A percentile compares a stretch with the other conserved stretches of the same genome.
These are phyloP conservation scores for Aspergillus ochraceus DNA, from an alignment of 2,329 filamentous ascomycete species.

Conservation along the genomic window DNA sequence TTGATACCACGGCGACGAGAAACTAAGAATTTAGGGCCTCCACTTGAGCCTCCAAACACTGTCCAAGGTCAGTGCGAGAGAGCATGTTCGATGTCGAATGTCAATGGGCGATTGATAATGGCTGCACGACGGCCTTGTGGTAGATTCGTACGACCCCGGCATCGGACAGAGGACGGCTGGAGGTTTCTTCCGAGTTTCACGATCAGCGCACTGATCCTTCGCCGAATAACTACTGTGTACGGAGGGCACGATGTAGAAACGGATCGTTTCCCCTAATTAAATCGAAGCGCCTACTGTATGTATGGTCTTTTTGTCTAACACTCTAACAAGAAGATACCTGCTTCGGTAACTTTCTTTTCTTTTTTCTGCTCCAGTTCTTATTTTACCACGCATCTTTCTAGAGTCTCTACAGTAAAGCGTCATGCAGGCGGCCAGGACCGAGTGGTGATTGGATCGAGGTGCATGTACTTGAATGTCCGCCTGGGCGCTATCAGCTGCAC, in stretches of 20 bases:
- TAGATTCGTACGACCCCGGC: background rate
- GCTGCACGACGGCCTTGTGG: background rate
- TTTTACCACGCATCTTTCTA: slow-evolving; percentile 8
- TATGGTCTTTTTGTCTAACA: slow-evolving; percentile 1
- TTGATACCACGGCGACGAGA: slow-evolving; percentile 18
- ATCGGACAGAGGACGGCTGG: background rate
- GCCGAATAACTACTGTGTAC: background rate
- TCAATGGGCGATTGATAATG: background rate
- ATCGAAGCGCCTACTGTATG: slow-evolving; percentile 18
- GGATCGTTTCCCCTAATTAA: slow-evolving; percentile 1
- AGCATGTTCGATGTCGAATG: background rate
- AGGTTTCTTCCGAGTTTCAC: slow-evolving; percentile 13
- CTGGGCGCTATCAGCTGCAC: slow-evolving; percentile 28
- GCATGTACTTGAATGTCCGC: slow-evolving; percentile 19
- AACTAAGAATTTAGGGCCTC: slow-evolving; percentile 10
- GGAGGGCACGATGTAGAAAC: background rate
- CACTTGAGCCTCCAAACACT: slow-evolving; percentile 24
- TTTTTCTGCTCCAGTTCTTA: slow-evolving; percentile 2
- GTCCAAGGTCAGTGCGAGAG: slow-evolving; percentile 13
- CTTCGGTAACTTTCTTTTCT: slow-evolving; percentile 1
- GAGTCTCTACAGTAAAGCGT: slow-evolving; percentile 21
- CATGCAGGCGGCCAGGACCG: slow-evolving; percentile 18
- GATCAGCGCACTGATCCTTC: slow-evolving; percentile 3
- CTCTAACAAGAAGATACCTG: slow-evolving; percentile 8
- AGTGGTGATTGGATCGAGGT: slow-evolving; percentile 19